Conservation (phyloP, 768 basidiomycete species). For the Agaricus blazei region DNA sequence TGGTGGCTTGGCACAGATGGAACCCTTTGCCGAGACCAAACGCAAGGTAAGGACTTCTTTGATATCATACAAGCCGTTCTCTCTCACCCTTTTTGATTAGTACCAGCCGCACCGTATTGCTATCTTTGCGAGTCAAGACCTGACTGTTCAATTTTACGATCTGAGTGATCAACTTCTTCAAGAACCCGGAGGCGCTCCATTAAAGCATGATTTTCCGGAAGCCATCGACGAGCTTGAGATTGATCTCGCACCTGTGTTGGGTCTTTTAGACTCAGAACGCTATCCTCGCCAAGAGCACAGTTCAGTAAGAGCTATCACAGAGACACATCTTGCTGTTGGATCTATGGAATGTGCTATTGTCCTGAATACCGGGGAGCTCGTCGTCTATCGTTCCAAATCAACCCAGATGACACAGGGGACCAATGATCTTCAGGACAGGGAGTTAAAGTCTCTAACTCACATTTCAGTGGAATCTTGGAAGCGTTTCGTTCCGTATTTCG, state of each 20-base stretch:
- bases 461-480: constrained; percentile 31
- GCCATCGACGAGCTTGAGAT: constrained; percentile 57
- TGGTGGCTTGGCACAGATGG: not conserved
- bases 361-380: constrained; percentile 49
- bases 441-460: constrained; percentile 51
- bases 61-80: not conserved
- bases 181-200: constrained; percentile 36
- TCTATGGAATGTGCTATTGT: constrained; percentile 54
- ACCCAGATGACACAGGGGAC: constrained; percentile 8
- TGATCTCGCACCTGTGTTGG: constrained; percentile 42
- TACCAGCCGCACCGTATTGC: constrained; percentile 62
- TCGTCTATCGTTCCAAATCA: constrained; percentile 38
- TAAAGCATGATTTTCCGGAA: constrained; percentile 61
- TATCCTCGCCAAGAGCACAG: not conserved
- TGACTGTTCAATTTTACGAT: constrained; percentile 70
- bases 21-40: not conserved
- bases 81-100: constrained; percentile 22
- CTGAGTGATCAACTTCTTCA: constrained; percentile 59
- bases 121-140: constrained; percentile 57
- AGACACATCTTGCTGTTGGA: constrained; percentile 46
- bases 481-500: constrained; percentile 57
- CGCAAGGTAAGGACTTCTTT: not conserved
- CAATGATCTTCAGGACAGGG: constrained; percentile 33
- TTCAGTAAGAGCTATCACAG: constrained; percentile 27
- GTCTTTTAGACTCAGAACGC: constrained; percentile 3